Evolutionary conservation across 139 green algal species (phyloP).

Genomic region (Coelastrella sp.): DNA sequence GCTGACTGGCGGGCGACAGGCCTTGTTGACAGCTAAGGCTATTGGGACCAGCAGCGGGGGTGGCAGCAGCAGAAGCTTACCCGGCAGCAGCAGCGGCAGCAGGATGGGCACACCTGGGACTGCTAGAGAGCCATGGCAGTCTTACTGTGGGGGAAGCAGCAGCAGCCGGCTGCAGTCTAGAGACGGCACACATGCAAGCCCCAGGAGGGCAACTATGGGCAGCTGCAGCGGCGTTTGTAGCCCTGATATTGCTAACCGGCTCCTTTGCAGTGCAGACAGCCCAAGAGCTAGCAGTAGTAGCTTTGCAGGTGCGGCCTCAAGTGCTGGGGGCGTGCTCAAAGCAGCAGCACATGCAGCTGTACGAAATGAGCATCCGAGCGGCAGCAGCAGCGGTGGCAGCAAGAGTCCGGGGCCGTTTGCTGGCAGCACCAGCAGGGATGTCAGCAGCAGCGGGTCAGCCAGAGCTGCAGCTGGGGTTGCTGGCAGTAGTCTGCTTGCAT

Average conservation of each 20-base stretch:
- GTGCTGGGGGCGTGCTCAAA: background rate
- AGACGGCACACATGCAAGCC: no score
- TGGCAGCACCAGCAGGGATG: background rate
- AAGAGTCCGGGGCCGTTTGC: background rate
- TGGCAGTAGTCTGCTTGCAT: background rate
- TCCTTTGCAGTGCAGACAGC: background rate
- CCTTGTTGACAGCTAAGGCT: background rate
- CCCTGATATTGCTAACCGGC: no score
- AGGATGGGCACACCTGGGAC: background rate
- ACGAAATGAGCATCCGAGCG: background rate
- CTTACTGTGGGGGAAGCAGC: background rate
- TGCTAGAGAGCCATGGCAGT: background rate
- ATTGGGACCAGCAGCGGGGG: background rate
- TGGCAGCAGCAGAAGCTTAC: background rate
- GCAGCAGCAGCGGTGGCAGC: background rate
- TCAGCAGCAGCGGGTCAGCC: background rate
- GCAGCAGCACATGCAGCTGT: background rate
- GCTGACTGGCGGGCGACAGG: background rate
- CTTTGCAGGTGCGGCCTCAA: background rate
- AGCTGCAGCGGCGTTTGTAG: conserved; percentile 18
- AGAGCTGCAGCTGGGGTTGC: background rate
- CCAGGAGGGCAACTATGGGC: background rate
- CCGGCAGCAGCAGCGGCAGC: conserved; percentile 13
- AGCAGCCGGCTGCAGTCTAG: no score
- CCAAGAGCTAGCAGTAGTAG: background rate